Evolutionary conservation across 768 basidiomycete genomes (phyloP), one percentile per base, ranked within the genome.

Genomic region (Pulveroboletus sp.): DNA sequence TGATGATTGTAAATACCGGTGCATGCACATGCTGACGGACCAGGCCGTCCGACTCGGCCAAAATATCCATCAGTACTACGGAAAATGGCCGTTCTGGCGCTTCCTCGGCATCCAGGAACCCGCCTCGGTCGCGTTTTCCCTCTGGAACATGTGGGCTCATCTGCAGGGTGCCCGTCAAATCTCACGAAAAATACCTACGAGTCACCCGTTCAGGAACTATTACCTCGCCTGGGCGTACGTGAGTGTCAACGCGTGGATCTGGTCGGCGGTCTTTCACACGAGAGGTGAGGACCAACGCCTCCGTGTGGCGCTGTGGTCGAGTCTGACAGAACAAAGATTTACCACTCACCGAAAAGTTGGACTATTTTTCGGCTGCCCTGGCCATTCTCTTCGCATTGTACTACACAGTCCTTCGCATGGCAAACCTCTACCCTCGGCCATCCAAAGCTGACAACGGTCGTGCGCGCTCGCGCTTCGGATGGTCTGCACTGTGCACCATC

Each of bases 31-130:
- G 41, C 74, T 90, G 31, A 92, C 89, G 5, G 77, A 81, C 53
- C 61, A 69, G 8, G 80, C 81, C 29, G 55, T 78, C n/a, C 44
- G 56, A 27, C 57, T 50, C 6, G 78, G 79, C 0, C 57, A 60
- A 34, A 56, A 49, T 2, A 69, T 89, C 1, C 79, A 88, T 37
- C 93, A 96, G 58, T 94, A 89, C 67, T 81, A 92, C 60, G 96
- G 95, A 14, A 98, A 98, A 73, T 98, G 95, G 95, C 91, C 94
- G 0, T 98, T 99, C 66, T 87, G 84, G 80, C 78, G 94, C 26
- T 72, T 88, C 19, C 71, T 74, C n/a, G 91, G 93, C 26, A 86
- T 92, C 68, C 95, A 98, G 63, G 95, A 99, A 68, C 94, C 95
- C 6, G 86, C 93, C 8, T 89, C 90, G 3, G 93, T 96, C 50